Evolutionary conservation across 2,329 filamentous ascomycete genomes (phyloP).

Genomic region (Botrytis tulipae): DNA sequence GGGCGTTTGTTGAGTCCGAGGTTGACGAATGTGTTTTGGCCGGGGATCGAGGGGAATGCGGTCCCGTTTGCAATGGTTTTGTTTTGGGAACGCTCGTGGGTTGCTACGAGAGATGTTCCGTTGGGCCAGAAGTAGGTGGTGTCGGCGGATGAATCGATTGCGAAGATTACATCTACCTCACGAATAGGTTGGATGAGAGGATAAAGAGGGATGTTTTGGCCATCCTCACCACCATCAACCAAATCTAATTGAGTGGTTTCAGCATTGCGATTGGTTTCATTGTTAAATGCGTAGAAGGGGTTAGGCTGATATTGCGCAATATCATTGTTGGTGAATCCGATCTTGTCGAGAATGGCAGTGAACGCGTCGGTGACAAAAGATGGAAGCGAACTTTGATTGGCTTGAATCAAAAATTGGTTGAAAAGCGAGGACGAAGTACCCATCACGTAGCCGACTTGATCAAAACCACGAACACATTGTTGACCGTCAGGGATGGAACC

Average conservation of each 20-base stretch:
- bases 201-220: slow-evolving; percentile 76
- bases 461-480: slow-evolving; percentile 73
- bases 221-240: slow-evolving; percentile 75
- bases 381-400: slow-evolving; percentile 53
- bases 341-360: slow-evolving; percentile 50
- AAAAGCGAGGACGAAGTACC: slow-evolving; percentile 84
- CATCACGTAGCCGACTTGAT: slow-evolving; percentile 80
- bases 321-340: slow-evolving; percentile 64
- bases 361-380: slow-evolving; percentile 50
- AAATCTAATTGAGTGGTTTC: slow-evolving; percentile 58
- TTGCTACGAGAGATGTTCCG: slow-evolving; percentile 70
- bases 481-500: slow-evolving; percentile 56
- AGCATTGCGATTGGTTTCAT: slow-evolving; percentile 57
- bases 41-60: slow-evolving; percentile 69
- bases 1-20: slow-evolving; percentile 70
- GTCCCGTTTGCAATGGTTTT: slow-evolving; percentile 62
- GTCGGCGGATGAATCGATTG: slow-evolving; percentile 75
- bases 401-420: slow-evolving; percentile 69
- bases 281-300: slow-evolving; percentile 68
- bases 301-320: slow-evolving; percentile 75
- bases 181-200: slow-evolving; percentile 74
- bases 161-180: slow-evolving; percentile 75
- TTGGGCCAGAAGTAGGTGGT: slow-evolving; percentile 70
- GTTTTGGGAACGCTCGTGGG: slow-evolving; percentile 65
- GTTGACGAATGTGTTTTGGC: slow-evolving; percentile 75